phyloP scores from a whole-genome alignment of 176 grass and related monocot species.

The Puccinellia tenuiflora region DNA sequence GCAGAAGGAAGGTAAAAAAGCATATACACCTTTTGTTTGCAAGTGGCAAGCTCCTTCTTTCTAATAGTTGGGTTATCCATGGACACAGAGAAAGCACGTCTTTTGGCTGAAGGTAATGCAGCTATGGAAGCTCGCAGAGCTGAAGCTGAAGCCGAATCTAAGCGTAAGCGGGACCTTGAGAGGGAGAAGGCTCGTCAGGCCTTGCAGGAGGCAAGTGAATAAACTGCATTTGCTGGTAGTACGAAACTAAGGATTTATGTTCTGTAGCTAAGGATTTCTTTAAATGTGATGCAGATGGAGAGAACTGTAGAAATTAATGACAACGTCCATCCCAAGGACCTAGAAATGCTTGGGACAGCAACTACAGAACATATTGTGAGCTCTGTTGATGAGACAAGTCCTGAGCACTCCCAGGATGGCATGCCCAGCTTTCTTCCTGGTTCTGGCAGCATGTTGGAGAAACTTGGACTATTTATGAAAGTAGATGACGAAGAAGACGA shows the following conservation, averaged over 20 bases:
- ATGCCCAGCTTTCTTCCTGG: conserved; percentile 59
- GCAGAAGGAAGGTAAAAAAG: conserved; percentile 80
- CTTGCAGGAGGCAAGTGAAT: conserved; percentile 65
- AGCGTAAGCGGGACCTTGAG: conserved; percentile 77
- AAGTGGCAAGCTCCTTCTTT: background rate
- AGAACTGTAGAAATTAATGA: conserved; percentile 89
- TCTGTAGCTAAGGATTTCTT: background rate
- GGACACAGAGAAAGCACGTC: conserved; percentile 65
- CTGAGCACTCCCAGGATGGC: conserved; percentile 59
- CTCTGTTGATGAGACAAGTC: conserved; percentile 74
- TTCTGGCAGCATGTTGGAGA: conserved; percentile 59
- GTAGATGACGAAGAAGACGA: conserved; percentile 88
- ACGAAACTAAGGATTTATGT: background rate
- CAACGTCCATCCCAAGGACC: conserved; percentile 55
- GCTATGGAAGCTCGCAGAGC: conserved; percentile 86
- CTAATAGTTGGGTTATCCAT: background rate
- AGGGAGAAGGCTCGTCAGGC: conserved; percentile 85
- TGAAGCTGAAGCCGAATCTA: conserved; percentile 76
- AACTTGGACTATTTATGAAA: conserved; percentile 93
- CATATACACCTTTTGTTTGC: background rate
- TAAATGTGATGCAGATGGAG: conserved; percentile 59
- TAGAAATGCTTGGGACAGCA: conserved; percentile 78
- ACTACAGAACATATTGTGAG: conserved; percentile 58
- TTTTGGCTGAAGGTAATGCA: conserved; percentile 88
- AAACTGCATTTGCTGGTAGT: background rate